Conservation (phyloP, 2,329 filamentous ascomycete genomes). For the Colletotrichum incanum region DNA sequence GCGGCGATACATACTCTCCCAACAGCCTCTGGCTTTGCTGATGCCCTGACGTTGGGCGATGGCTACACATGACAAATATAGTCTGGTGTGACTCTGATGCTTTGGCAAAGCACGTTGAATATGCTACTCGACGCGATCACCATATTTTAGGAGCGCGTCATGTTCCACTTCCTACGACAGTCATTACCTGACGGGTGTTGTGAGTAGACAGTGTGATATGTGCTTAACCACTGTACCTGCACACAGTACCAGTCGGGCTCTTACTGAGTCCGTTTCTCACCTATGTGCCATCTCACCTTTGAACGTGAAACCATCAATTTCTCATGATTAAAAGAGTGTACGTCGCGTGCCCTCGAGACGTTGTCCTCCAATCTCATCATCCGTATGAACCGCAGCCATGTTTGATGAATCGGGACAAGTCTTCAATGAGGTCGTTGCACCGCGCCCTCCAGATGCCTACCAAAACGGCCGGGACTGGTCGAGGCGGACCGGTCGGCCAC, state of each 20-base stretch:
- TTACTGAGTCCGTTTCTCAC: background rate
- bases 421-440: conserved; percentile 56
- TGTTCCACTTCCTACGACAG: background rate
- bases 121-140: background rate
- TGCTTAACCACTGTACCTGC: background rate
- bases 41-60: background rate
- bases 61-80: background rate
- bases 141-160: too few relatives aligned
- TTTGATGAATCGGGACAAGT: conserved; percentile 55
- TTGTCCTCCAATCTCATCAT: background rate
- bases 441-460: conserved; percentile 47
- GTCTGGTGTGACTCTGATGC: background rate
- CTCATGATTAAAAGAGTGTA: background rate
- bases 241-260: conserved; percentile 8
- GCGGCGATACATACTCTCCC: conserved; percentile 48
- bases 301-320: background rate
- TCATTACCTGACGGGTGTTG: background rate
- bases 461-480: conserved; percentile 55
- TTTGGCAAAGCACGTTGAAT: background rate
- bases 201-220: background rate
- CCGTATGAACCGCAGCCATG: conserved; percentile 45
- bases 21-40: background rate
- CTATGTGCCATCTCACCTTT: conserved; percentile 6
- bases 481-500: conserved; percentile 48
- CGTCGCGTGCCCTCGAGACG: background rate